These are phyloP conservation scores for Carex sylvatica DNA, from an alignment of 202 grass and related monocot species.

Conservation along the genomic window DNA sequence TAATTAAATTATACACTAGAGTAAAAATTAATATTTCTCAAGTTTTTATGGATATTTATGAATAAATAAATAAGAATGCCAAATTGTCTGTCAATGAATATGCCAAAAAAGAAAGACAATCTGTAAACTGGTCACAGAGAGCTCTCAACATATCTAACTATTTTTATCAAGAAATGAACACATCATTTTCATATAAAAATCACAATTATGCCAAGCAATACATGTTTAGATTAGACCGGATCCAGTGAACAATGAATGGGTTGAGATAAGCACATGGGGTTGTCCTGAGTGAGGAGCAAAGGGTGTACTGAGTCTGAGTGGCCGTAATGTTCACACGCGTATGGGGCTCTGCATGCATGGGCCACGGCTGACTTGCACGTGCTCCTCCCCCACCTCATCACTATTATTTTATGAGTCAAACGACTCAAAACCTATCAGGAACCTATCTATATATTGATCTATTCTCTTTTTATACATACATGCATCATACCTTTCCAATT, in stretches of 20 bases:
- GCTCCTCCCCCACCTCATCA: background rate
- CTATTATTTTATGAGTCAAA: background rate
- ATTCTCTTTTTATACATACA: no score
- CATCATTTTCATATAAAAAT: background rate
- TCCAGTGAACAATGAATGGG: slow-evolving; percentile 6
- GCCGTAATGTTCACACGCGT: slow-evolving; percentile 14
- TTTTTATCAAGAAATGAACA: no score
- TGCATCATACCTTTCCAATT: no score
- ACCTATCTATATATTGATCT: no score
- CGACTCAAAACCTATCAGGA: background rate
- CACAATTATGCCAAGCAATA: background rate
- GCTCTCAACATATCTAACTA: no score
- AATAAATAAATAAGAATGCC: no score
- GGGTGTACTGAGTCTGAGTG: background rate
- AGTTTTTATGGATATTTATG: no score
- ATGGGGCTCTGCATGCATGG: slow-evolving; percentile 1
- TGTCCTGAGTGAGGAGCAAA: background rate
- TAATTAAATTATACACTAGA: background rate
- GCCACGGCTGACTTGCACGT: slow-evolving; percentile 2
- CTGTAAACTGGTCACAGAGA: no score
- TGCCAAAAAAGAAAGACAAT: no score
- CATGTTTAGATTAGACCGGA: background rate
- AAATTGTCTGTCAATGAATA: no score
- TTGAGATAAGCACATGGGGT: slow-evolving; percentile 7
- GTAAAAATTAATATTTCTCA: background rate